These are phyloP conservation scores for Bipolaris oryzae DNA, from an alignment of 2,329 filamentous ascomycete genomes.

Conservation along the genomic window DNA sequence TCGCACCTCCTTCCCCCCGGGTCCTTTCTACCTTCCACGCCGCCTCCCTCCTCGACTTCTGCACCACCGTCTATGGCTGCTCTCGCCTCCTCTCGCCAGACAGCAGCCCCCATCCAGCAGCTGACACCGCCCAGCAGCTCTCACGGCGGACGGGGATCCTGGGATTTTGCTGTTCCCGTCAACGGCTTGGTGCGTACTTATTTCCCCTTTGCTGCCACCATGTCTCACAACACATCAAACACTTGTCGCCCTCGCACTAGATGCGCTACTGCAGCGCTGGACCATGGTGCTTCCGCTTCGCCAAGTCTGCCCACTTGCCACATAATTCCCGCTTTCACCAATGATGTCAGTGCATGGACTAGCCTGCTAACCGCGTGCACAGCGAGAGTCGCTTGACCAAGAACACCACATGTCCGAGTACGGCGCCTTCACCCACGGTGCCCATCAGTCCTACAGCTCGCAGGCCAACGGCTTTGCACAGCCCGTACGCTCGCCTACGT, in stretches of 20 bases:
- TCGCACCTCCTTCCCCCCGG: neutral
- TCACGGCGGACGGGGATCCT: constrained; percentile 46
- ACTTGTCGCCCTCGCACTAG: constrained; percentile 10
- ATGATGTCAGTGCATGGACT: neutral
- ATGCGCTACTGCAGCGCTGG: constrained; percentile 31
- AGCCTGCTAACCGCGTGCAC: constrained; percentile 29
- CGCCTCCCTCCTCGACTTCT: neutral
- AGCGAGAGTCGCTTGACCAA: constrained; percentile 40
- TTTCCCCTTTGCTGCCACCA: constrained; percentile 5
- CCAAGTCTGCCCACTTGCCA: constrained; percentile 16
- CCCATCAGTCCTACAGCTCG: constrained; percentile 42
- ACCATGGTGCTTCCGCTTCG: constrained; percentile 30
- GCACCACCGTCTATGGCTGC: constrained; percentile 39
- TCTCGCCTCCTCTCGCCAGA: constrained; percentile 39
- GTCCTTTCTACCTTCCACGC: neutral
- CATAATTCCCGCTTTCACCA: neutral
- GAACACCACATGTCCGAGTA: constrained; percentile 47
- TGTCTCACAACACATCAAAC: constrained; percentile 20
- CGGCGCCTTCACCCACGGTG: constrained; percentile 31
- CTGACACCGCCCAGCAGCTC: constrained; percentile 50
- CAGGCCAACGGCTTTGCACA: constrained; percentile 45
- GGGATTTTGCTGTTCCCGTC: constrained; percentile 50
- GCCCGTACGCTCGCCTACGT: constrained; percentile 37
- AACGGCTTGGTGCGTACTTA: constrained; percentile 43
- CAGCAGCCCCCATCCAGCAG: constrained; percentile 38